Evolutionary conservation across 2,329 filamentous ascomycete species (phyloP).

Genomic region (Colletotrichum orchidophilum): DNA sequence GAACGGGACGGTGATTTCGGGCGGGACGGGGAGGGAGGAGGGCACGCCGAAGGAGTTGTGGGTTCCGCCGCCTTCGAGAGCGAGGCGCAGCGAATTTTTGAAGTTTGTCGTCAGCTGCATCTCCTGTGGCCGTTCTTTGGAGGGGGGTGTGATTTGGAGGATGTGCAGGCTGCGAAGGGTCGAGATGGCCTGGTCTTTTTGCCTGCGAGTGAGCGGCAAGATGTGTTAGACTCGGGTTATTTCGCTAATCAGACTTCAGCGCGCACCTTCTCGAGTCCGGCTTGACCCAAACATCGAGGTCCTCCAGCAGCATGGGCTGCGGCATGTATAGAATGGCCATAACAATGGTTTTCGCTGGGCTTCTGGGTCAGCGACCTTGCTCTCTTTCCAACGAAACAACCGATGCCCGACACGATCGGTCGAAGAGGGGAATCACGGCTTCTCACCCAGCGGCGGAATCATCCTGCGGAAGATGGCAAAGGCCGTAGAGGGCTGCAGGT

Average conservation of each 20-base stretch:
- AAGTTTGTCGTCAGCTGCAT: constrained; percentile 86
- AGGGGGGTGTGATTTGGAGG: constrained; percentile 70
- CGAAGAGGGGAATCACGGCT: background rate
- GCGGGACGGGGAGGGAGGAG: constrained; percentile 69
- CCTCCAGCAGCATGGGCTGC: constrained; percentile 77
- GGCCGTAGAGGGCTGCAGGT: constrained; percentile 94
- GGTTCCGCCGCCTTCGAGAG: constrained; percentile 85
- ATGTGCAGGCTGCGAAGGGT: constrained; percentile 90
- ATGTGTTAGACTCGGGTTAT: constrained; percentile 1
- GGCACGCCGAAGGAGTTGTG: constrained; percentile 93
- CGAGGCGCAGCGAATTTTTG: constrained; percentile 82
- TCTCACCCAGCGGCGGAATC: constrained; percentile 86
- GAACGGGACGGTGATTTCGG: constrained; percentile 73
- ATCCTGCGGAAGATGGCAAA: constrained; percentile 97
- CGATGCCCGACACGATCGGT: background rate
- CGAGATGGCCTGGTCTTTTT: constrained; percentile 85
- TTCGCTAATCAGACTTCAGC: too few relatives aligned
- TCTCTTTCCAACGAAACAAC: background rate
- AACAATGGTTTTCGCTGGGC: constrained; percentile 89
- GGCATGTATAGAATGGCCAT: constrained; percentile 96
- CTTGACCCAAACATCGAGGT: constrained; percentile 88
- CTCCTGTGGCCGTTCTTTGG: constrained; percentile 71
- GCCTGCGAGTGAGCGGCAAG: constrained; percentile 52
- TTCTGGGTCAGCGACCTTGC: constrained; percentile 7
- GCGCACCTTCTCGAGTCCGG: constrained; percentile 60